These are phyloP conservation scores for Boletus albobrunnescens DNA, from an alignment of 1,284 basidiomycete species.

Conservation along the genomic window DNA sequence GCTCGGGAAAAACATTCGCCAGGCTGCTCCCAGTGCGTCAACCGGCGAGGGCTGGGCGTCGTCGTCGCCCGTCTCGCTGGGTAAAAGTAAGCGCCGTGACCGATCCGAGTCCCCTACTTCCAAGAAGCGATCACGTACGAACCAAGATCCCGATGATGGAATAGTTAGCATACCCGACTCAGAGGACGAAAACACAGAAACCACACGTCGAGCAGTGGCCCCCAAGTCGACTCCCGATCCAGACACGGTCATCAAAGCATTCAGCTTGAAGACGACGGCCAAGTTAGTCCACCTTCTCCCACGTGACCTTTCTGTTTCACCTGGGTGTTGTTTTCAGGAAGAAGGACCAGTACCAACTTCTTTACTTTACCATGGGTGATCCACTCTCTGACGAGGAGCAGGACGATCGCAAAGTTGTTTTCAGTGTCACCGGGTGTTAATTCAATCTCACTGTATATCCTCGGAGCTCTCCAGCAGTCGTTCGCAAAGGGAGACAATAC, in stretches of 20 bases:
- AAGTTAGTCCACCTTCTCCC: constrained; percentile 39
- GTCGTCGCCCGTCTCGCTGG: constrained; percentile 2
- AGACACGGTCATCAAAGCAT: constrained; percentile 41
- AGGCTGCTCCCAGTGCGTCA: constrained; percentile 31
- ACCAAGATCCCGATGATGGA: constrained; percentile 27
- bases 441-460: constrained; percentile 1
- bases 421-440: constrained; percentile 38
- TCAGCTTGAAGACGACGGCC: constrained; percentile 44
- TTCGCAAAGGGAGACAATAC: not conserved
- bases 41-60: constrained; percentile 1
- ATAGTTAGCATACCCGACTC: constrained; percentile 37
- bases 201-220: constrained; percentile 1
- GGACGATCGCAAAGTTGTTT: constrained; percentile 46
- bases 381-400: constrained; percentile 54
- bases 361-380: constrained; percentile 64
- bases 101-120: constrained; percentile 15
- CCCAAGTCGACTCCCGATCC: constrained; percentile 27
- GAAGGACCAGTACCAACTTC: constrained; percentile 60
- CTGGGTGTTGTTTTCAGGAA: constrained; percentile 23
- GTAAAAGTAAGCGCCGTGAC: constrained; percentile 21
- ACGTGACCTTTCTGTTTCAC: not conserved
- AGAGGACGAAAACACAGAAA: constrained; percentile 13
- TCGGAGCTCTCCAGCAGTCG: not conserved
- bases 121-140: constrained; percentile 29
- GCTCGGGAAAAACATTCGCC: constrained; percentile 27